phyloP scores from a whole-genome alignment of 148 eudicot species.

The Cornus controversa region DNA sequence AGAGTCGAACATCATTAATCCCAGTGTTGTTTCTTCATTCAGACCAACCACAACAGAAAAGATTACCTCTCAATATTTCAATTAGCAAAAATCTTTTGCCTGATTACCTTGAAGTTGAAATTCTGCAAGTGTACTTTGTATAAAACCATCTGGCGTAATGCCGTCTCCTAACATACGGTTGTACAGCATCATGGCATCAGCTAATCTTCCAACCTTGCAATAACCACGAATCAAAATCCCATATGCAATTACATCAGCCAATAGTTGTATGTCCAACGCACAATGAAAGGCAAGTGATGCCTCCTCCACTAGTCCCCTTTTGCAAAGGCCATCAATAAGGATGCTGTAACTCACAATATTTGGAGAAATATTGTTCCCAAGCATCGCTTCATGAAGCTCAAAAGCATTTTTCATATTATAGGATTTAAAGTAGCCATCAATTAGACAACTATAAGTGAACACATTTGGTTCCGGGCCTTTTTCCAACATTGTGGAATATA shows the following conservation, averaged over 20 bases:
- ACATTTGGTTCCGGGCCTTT: slow-evolving; percentile 47
- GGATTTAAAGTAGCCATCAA: slow-evolving; percentile 50
- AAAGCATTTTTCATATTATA: slow-evolving; percentile 33
- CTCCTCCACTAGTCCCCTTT: slow-evolving; percentile 48
- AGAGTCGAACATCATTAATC: neutral
- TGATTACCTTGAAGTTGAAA: slow-evolving; percentile 21
- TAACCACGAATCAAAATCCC: slow-evolving; percentile 57
- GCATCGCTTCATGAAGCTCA: slow-evolving; percentile 55
- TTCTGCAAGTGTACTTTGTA: slow-evolving; percentile 29
- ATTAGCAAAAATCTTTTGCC: neutral
- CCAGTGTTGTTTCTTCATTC: neutral
- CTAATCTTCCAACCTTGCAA: slow-evolving; percentile 46
- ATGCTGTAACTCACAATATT: slow-evolving; percentile 64
- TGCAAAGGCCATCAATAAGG: slow-evolving; percentile 66
- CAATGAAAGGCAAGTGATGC: slow-evolving; percentile 34
- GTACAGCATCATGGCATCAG: slow-evolving; percentile 37
- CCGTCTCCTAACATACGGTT: slow-evolving; percentile 42
- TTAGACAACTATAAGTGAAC: slow-evolving; percentile 59
- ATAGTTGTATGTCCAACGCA: slow-evolving; percentile 38
- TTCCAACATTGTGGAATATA: slow-evolving; percentile 44
- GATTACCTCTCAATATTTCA: neutral
- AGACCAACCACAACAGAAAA: neutral
- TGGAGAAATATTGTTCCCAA: slow-evolving; percentile 35
- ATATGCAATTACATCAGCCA: slow-evolving; percentile 60
- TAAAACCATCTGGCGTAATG: slow-evolving; percentile 35